phyloP scores from a whole-genome alignment of 1,284 basidiomycete species.

The Inonotus hispidus region DNA sequence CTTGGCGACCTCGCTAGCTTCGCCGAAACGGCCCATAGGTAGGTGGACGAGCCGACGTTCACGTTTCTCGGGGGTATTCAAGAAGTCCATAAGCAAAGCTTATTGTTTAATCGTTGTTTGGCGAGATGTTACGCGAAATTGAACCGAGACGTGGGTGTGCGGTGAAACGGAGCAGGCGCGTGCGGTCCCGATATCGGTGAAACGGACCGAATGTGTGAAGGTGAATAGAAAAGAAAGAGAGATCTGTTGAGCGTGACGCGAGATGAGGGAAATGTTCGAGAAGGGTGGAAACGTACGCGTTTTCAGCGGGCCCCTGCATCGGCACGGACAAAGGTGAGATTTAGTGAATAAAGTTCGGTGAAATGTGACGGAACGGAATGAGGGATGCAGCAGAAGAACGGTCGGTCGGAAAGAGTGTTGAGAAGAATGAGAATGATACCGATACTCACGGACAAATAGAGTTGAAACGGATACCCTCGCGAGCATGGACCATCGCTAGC shows the following conservation, averaged over 20 bases:
- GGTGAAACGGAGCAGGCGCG: neutral
- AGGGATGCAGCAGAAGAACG: neutral
- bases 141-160: neutral
- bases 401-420: too few species aligned
- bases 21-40: constrained; percentile 96
- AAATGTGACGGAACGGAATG: constrained; percentile 4
- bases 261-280: neutral
- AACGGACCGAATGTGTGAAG: neutral
- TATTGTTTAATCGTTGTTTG: constrained; percentile 4
- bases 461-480: constrained; percentile 94
- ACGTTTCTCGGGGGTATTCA: constrained; percentile 95
- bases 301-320: constrained; percentile 77
- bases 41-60: constrained; percentile 87
- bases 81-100: constrained; percentile 96
- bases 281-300: constrained; percentile 59
- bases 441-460: constrained; percentile 85
- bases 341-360: neutral
- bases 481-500: constrained; percentile 94
- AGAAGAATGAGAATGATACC: neutral
- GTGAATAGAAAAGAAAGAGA: neutral
- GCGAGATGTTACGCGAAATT: neutral
- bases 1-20: constrained; percentile 91
- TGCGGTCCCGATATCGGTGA: too few species aligned
- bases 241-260: neutral
- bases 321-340: constrained; percentile 13